These are phyloP conservation scores for Betula pendula DNA, from an alignment of 306 rosid genomes.

Conservation along the genomic window DNA sequence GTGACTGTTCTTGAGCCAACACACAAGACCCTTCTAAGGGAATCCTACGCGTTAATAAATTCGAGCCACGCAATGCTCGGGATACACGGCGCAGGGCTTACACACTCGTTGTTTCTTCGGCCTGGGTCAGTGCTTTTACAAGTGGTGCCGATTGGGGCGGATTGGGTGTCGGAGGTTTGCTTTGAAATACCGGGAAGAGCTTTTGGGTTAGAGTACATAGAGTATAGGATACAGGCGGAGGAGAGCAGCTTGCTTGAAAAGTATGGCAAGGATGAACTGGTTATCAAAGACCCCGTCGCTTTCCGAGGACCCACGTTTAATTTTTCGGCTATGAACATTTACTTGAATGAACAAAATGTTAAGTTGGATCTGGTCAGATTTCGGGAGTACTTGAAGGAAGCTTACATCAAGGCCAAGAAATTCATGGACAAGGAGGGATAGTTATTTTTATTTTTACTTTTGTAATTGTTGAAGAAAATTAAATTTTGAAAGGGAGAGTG, in stretches of 20 bases:
- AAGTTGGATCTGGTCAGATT: constrained; percentile 38
- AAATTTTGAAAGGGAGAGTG: no score
- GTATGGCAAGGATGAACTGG: constrained; percentile 27
- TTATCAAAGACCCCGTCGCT: constrained; percentile 27
- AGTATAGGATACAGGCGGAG: constrained; percentile 37
- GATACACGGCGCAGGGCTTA: constrained; percentile 47
- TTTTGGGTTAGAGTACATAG: constrained; percentile 34
- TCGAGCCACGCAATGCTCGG: constrained; percentile 52
- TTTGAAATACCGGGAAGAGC: constrained; percentile 29
- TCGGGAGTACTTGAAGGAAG: constrained; percentile 25
- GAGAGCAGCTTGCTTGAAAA: constrained; percentile 45
- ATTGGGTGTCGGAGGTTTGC: constrained; percentile 29
- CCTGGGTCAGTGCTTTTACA: constrained; percentile 35
- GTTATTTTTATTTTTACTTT: no score
- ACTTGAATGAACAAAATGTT: constrained; percentile 39
- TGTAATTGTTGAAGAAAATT: no score
- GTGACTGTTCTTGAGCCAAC: constrained; percentile 38
- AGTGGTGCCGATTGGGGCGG: constrained; percentile 45
- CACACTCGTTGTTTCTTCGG: constrained; percentile 41
- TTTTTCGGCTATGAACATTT: constrained; percentile 38
- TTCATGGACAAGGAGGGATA: constrained; percentile 17
- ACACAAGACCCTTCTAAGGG: neutral
- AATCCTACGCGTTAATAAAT: constrained; percentile 31
- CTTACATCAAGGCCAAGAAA: constrained; percentile 24
- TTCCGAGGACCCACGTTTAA: no score